Evolutionary conservation across 192 early-diverging fungal species (phyloP).

Genomic region (Backusella liffmaniae): DNA sequence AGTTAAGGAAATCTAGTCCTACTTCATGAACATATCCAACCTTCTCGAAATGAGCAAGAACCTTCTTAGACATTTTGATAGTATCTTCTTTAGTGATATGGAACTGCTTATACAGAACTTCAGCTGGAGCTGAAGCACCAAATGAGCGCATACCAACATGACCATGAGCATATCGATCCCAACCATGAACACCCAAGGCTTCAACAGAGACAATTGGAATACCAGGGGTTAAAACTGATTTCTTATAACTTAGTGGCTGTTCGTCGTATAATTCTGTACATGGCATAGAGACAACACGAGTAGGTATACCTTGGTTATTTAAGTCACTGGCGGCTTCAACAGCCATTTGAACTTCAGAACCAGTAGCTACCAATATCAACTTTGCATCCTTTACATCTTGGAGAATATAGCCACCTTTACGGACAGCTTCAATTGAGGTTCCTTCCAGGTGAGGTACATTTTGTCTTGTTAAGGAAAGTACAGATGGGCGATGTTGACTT

Average conservation of each 20-base stretch:
- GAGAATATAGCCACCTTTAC: constrained; percentile 88
- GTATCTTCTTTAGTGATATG: constrained; percentile 19
- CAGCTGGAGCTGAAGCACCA: constrained; percentile 58
- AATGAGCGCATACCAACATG: constrained; percentile 89
- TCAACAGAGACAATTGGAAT: constrained; percentile 89
- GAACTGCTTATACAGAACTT: constrained; percentile 18
- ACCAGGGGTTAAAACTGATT: constrained; percentile 74
- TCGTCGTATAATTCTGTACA: constrained; percentile 86
- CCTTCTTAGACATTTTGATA: constrained; percentile 7
- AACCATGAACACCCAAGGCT: constrained; percentile 84
- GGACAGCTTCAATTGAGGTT: constrained; percentile 73
- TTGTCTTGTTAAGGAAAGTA: constrained; percentile 87
- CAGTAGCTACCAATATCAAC: constrained; percentile 78
- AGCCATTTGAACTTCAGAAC: constrained; percentile 86
- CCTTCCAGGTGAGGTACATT: constrained; percentile 89
- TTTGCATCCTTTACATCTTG: constrained; percentile 51
- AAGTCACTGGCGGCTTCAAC: constrained; percentile 71
- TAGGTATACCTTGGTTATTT: constrained; percentile 18
- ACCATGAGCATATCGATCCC: constrained; percentile 89
- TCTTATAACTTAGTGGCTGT: constrained; percentile 79
- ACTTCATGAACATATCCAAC: constrained; percentile 21
- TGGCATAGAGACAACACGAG: constrained; percentile 93
- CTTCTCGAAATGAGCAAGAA: constrained; percentile 12
- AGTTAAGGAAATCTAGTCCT: neutral
- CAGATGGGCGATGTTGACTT: constrained; percentile 64